These are phyloP conservation scores for Neurospora terricola DNA, from an alignment of 495 filamentous ascomycete genomes.

Conservation along the genomic window DNA sequence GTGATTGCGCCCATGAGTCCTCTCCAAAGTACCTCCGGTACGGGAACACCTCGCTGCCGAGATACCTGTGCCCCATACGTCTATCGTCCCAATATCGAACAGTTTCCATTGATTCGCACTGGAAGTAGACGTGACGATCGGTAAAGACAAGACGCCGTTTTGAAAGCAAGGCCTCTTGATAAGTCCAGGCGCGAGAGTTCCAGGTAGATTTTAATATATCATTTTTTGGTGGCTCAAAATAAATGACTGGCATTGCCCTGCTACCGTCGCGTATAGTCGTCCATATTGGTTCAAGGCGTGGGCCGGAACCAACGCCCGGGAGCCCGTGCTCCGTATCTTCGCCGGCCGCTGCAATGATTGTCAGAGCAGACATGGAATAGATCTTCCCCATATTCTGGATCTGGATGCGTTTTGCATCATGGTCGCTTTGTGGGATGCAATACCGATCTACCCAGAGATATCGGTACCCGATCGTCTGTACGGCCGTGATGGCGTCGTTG, in stretches of 20 bases:
- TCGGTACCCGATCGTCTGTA: not conserved
- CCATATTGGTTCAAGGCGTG: not conserved
- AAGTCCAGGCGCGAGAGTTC: conserved; percentile 32
- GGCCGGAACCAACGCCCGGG: not conserved
- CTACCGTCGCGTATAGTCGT: not conserved
- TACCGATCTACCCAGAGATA: conserved; percentile 11
- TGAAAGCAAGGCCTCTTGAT: conserved; percentile 29
- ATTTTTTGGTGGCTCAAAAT: not conserved
- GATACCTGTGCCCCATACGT: no score
- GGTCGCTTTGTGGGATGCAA: conserved; percentile 5
- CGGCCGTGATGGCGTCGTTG: not conserved
- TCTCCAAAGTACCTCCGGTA: no score
- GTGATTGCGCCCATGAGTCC: no score
- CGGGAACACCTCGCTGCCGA: no score
- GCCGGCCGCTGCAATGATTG: not conserved
- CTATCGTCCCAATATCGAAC: no score
- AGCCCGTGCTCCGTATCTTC: not conserved
- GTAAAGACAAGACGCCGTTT: conserved; percentile 11
- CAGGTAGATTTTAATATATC: not conserved
- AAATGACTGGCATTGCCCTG: not conserved
- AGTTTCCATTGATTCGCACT: conserved; percentile 20
- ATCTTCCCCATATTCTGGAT: not conserved
- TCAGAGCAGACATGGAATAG: not conserved
- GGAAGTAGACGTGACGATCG: conserved; percentile 25
- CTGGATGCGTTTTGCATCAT: not conserved